A percentile compares a stretch with the other conserved stretches of the same genome.
phyloP scores from a whole-genome alignment of 129 eudicot genomes.

The Helichrysum umbraculigerum region DNA sequence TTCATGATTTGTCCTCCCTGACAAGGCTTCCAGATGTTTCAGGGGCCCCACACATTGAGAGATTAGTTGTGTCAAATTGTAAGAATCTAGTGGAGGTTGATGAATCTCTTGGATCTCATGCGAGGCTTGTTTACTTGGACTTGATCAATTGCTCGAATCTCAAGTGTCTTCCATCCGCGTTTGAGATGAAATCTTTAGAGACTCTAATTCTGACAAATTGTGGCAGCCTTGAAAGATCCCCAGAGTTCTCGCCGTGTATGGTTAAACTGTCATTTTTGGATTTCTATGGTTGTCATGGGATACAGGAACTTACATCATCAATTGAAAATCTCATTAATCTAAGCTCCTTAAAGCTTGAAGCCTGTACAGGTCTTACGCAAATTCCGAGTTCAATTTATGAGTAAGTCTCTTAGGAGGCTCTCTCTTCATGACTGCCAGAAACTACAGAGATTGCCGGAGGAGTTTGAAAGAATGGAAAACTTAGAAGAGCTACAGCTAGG shows the following conservation, averaged over 20 bases:
- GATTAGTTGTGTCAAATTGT: neutral
- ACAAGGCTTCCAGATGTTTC: constrained; percentile 3
- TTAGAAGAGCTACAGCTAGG: neutral
- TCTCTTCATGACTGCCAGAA: neutral
- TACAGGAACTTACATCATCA: constrained; percentile 9
- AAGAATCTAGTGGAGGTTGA: neutral
- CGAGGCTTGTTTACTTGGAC: neutral
- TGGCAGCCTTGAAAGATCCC: neutral
- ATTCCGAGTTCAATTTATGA: neutral
- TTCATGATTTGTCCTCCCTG: neutral
- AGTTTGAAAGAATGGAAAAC: neutral
- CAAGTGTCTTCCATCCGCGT: neutral
- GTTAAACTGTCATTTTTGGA: neutral
- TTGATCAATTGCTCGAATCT: neutral
- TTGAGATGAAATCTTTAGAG: neutral
- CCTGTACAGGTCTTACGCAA: neutral
- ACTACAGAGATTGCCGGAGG: neutral
- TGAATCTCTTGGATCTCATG: constrained; percentile 7
- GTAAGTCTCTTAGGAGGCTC: neutral
- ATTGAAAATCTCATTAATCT: neutral
- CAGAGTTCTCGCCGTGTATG: constrained; percentile 7
- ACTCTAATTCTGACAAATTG: neutral
- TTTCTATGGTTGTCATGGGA: neutral
- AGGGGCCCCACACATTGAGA: neutral
- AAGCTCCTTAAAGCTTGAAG: neutral